phyloP scores from a whole-genome alignment of 164 flowering plant genomes.

The Annona cherimola region DNA sequence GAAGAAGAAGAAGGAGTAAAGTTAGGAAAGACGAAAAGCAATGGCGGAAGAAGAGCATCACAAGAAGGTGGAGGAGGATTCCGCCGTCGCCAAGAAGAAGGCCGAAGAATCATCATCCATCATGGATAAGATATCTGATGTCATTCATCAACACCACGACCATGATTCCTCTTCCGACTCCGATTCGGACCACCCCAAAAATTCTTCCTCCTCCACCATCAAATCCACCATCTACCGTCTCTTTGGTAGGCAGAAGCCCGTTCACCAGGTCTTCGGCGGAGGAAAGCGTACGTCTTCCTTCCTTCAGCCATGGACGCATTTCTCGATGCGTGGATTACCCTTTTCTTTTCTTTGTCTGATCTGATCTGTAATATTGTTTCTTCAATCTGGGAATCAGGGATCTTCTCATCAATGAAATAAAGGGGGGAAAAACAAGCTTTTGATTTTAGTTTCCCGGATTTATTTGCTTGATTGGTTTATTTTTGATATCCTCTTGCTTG shows the following conservation, averaged over 20 bases:
- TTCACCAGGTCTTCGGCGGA: slow-evolving; percentile 71
- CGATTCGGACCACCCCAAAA: slow-evolving; percentile 27
- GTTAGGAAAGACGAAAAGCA: no score
- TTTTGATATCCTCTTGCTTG: no score
- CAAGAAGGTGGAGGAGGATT: slow-evolving; percentile 4
- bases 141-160: slow-evolving; percentile 27
- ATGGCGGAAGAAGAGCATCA: no score
- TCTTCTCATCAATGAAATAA: neutral
- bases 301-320: neutral
- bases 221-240: slow-evolving; percentile 42
- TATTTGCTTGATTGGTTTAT: neutral
- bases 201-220: slow-evolving; percentile 24
- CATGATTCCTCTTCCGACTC: slow-evolving; percentile 36
- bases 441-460: no score
- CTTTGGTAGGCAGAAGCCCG: slow-evolving; percentile 72
- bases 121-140: slow-evolving; percentile 61
- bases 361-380: neutral
- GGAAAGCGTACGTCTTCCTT: slow-evolving; percentile 57
- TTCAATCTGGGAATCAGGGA: neutral
- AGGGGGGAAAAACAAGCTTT: no score
- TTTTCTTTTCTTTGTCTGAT: neutral
- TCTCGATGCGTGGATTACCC: neutral
- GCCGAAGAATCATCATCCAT: slow-evolving; percentile 10
- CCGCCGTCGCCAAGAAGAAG: slow-evolving; percentile 27
- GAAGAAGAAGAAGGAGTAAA: no score